Percentiles rank a stretch among this genome's conserved stretches.
These are phyloP conservation scores for Parascedosporium putredinis DNA, from an alignment of 2,329 filamentous ascomycete genomes.

Conservation along the genomic window DNA sequence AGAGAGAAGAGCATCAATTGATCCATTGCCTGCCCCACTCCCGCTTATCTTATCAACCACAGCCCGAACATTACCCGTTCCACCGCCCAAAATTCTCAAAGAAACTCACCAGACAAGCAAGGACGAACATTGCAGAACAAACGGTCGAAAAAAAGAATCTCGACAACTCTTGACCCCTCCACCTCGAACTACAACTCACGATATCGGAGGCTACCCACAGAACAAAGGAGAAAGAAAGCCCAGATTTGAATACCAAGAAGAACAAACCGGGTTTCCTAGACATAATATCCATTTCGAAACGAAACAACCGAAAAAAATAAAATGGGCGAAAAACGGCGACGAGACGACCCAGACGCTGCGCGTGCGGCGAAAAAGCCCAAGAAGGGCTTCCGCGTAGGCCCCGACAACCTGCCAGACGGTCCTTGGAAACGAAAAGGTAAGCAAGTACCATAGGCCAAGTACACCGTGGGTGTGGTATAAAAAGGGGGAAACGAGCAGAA, in stretches of 20 bases:
- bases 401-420: conserved; percentile 83
- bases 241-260: too few relatives aligned
- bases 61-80: neutral
- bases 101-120: neutral
- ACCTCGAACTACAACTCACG: too few relatives aligned
- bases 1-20: too few relatives aligned
- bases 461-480: too few relatives aligned
- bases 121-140: too few relatives aligned
- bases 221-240: neutral
- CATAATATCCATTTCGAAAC: too few relatives aligned
- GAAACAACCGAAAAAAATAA: neutral
- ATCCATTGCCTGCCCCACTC: conserved; percentile 14
- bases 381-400: conserved; percentile 78
- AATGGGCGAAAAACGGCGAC: conserved; percentile 2
- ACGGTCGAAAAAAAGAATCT: too few relatives aligned
- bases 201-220: too few relatives aligned
- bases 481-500: too few relatives aligned
- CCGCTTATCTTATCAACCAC: conserved; percentile 8
- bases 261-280: too few relatives aligned
- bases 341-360: neutral
- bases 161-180: too few relatives aligned
- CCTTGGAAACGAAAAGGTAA: conserved; percentile 68
- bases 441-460: too few relatives aligned
- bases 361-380: conserved; percentile 37
- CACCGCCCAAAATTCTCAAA: conserved; percentile 2